These are phyloP conservation scores for Camellia granthamiana DNA, from an alignment of 148 eudicot genomes.

Conservation along the genomic window DNA sequence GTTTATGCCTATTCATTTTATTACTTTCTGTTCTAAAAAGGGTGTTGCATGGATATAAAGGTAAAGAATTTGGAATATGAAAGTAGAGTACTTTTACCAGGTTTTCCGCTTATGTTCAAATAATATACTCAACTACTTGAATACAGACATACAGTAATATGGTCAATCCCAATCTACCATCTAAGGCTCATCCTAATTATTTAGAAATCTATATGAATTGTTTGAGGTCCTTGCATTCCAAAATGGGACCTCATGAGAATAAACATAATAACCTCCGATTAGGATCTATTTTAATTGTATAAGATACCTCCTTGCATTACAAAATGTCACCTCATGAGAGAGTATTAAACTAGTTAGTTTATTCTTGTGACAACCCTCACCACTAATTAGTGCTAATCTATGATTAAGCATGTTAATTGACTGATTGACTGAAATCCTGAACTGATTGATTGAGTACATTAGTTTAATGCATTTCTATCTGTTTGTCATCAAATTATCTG, in stretches of 20 bases:
- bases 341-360: no score
- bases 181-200: not conserved
- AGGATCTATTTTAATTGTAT: not conserved
- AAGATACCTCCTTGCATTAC: no score
- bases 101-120: not conserved
- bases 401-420: no score
- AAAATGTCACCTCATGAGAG: no score
- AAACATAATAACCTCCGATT: not conserved
- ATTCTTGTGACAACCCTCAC: no score
- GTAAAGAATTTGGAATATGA: not conserved
- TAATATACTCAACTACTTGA: not conserved
- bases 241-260: not conserved
- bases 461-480: no score
- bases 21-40: not conserved
- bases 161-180: no score
- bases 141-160: not conserved
- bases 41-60: not conserved
- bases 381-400: no score
- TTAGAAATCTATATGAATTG: not conserved
- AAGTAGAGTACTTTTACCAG: not conserved
- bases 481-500: no score
- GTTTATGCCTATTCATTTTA: not conserved
- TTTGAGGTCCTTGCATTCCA: not conserved
- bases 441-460: no score
- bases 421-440: no score